Percentiles rank a stretch among this genome's conserved stretches.
phyloP scores from a whole-genome alignment of 225 moss, liverwort and hornwort species.

The Antitrichia curtipendula region DNA sequence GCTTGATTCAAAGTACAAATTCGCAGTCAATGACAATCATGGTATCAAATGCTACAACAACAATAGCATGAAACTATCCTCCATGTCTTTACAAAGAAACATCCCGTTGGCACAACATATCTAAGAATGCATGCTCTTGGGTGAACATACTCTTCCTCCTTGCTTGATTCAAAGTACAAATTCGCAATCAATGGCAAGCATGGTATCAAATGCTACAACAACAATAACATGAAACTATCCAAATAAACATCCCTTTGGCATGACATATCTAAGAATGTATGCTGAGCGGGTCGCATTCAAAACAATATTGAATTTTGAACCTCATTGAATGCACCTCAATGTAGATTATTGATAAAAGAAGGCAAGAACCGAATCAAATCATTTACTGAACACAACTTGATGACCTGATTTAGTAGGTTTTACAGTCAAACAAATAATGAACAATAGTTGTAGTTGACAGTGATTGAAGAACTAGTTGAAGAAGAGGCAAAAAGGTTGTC shows the following conservation, averaged over 20 bases:
- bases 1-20: neutral
- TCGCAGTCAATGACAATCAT: neutral
- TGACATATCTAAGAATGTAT: neutral
- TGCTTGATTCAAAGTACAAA: neutral
- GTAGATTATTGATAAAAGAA: neutral
- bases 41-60: neutral
- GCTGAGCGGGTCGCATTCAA: too few relatives aligned
- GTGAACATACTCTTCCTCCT: neutral
- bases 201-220: neutral
- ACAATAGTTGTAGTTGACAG: too few relatives aligned
- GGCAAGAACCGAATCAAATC: neutral
- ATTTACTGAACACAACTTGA: neutral
- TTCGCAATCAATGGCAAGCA: neutral
- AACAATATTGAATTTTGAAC: neutral
- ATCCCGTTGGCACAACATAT: neutral
- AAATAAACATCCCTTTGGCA: neutral
- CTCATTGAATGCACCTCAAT: neutral
- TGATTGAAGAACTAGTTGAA: neutral
- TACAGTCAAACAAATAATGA: too few relatives aligned
- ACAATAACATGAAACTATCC: neutral
- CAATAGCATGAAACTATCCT: neutral
- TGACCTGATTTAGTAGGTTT: neutral
- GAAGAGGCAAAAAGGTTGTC: neutral
- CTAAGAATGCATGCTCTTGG: too few relatives aligned
- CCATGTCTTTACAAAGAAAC: neutral